Conservation (phyloP, 2,329 filamentous ascomycete genomes). For the Sarocladiaceae sp. region DNA sequence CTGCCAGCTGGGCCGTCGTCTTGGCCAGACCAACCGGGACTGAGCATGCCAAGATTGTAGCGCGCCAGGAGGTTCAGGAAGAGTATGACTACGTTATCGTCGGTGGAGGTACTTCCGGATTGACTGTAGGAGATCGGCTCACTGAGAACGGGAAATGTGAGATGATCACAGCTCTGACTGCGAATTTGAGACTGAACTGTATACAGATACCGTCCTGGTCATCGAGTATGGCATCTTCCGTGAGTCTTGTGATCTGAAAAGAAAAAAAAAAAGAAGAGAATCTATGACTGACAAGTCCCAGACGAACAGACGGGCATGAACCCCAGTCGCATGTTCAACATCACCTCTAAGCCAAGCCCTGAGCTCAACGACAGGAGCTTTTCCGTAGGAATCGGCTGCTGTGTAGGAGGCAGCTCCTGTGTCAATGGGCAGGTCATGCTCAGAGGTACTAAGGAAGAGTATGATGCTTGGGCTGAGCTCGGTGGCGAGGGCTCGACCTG, state of each 20-base stretch:
- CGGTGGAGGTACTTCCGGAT: conserved; percentile 24
- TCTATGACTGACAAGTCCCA: not conserved
- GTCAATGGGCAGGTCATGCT: conserved; percentile 8
- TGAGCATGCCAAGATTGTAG: conserved; percentile 1
- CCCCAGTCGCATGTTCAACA: conserved; percentile 20
- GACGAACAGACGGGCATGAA: conserved; percentile 17
- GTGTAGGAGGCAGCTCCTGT: conserved; percentile 2
- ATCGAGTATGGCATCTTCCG: conserved; percentile 9
- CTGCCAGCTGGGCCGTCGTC: not conserved
- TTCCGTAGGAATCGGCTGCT: conserved; percentile 18
- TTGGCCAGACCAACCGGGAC: not conserved
- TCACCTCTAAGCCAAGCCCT: conserved; percentile 23
- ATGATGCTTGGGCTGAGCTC: conserved; percentile 9
- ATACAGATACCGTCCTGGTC: conserved; percentile 4
- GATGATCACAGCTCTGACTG: not conserved
- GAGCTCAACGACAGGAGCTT: conserved; percentile 20
- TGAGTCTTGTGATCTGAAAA: no score
- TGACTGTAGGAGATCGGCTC: conserved; percentile 24
- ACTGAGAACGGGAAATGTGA: conserved; percentile 19
- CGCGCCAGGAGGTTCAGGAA: conserved; percentile 4
- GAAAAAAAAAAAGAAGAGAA: no score
- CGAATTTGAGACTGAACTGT: not conserved
- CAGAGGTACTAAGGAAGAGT: conserved; percentile 9
- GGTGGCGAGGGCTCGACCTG: not conserved
- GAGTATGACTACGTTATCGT: conserved; percentile 22